Base-by-base conservation (phyloP, 805 yeast species). In the Candida boleticola region DNA sequence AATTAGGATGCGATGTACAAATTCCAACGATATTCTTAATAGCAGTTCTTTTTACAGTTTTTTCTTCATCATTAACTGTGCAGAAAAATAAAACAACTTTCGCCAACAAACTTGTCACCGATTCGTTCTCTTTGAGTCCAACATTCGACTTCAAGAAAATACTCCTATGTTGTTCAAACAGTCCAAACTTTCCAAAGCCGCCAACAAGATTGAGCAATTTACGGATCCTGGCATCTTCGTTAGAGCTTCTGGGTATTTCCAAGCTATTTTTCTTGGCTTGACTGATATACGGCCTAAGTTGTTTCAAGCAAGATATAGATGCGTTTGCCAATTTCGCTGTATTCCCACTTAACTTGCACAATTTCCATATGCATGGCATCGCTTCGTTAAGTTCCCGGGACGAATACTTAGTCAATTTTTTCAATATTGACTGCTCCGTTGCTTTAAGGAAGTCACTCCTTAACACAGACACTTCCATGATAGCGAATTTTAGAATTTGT, bases 321-420 rank as follows among this genome's bases (percentile, higher is more conserved):
- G 90, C 90, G 48, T 74, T 77, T 0, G 80, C 77, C 3, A 86
- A 51, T 46, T 77, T 76, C 0, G 53, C 42, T 0, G 75, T 70
- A 38, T 77, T 79, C 1, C 68, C 61, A 31, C 72, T 66, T 51
- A 75, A 60, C 2, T 48, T 53, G 2, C 85, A 72, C 0, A 86
- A 63, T 6, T 59, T 60, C 84, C 89, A 81, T 3, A 79, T 61
- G 43, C 87, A 72, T 1, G 89, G 89, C 58, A 87, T 74, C 0
- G 92, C 95, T 53, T 82, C 82, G n/a, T 77, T 77, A 6, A 87
- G 59, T 49, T 86, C 93, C 43, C 58, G 68, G 0, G 73, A 70
- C 39, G 72, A 76, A 61, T 83, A 76, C 46, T 77, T 82, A 2
- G 90, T 82, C 25, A 87, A 58, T 25, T 77, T 64, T 26, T 66